Evolutionary conservation across 2,329 filamentous ascomycete species (phyloP).

Genomic region (Aspergillus versicolor): DNA sequence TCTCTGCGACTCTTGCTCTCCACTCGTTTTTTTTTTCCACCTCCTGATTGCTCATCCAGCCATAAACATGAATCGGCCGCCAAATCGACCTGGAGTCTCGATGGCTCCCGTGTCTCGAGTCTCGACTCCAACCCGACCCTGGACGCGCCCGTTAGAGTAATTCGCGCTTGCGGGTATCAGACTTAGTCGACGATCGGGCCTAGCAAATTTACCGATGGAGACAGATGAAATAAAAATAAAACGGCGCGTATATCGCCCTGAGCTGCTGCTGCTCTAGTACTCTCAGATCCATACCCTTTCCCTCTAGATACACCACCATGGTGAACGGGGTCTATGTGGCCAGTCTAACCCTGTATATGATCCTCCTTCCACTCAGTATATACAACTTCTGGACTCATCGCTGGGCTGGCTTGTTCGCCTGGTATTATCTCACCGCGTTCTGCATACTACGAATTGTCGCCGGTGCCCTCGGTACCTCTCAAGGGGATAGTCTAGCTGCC

Average conservation of each 20-base stretch:
- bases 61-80: too few species aligned
- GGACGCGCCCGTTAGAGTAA: background rate
- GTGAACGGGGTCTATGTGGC: conserved; percentile 10
- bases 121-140: background rate
- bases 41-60: background rate
- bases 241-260: background rate
- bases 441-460: conserved; percentile 39
- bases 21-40: background rate
- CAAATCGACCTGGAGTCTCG: too few species aligned
- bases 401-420: conserved; percentile 36
- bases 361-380: conserved; percentile 29
- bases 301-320: background rate
- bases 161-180: background rate
- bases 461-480: conserved; percentile 17
- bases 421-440: conserved; percentile 41
- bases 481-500: conserved; percentile 23
- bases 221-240: background rate
- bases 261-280: background rate
- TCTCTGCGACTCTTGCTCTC: background rate
- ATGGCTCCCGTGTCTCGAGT: too few species aligned
- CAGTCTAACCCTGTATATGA: conserved; percentile 29
- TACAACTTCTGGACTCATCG: conserved; percentile 38
- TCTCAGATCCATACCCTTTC: background rate
- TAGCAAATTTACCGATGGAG: background rate
- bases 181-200: background rate